phyloP scores from a whole-genome alignment of 441 rosid genomes.

The Gossypium gossypioides region DNA sequence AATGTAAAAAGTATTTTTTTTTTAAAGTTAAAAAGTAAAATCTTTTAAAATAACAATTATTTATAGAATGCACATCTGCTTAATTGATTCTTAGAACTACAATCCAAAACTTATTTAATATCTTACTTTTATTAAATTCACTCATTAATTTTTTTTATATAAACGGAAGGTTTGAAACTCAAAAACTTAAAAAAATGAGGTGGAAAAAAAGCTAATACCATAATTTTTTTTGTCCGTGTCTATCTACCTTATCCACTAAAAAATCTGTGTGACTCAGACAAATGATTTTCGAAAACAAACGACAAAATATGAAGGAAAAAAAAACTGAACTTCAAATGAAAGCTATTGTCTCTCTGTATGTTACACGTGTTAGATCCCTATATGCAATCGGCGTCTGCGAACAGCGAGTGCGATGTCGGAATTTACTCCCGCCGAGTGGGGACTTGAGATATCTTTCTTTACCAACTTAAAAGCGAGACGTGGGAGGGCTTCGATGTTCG shows the following conservation, averaged over 20 bases:
- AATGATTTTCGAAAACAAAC: too few species aligned
- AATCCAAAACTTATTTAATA: too few species aligned
- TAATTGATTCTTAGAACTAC: too few species aligned
- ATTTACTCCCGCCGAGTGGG: not conserved
- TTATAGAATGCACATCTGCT: too few species aligned
- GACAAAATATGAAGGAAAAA: too few species aligned
- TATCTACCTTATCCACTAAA: not conserved
- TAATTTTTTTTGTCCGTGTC: not conserved
- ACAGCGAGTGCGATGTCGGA: not conserved
- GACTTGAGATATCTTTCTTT: not conserved
- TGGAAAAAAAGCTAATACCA: not conserved
- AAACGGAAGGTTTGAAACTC: not conserved
- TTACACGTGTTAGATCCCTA: not conserved
- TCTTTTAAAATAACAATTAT: too few species aligned
- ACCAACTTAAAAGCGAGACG: not conserved
- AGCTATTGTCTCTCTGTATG: not conserved
- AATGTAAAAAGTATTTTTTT: too few species aligned
- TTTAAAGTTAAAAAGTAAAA: too few species aligned
- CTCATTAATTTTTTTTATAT: too few species aligned
- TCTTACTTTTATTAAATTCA: too few species aligned
- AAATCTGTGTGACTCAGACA: not conserved
- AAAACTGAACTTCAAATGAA: not conserved
- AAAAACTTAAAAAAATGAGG: not conserved
- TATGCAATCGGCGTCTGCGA: not conserved
- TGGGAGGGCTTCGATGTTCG: not conserved